Evolutionary conservation across 2,329 filamentous ascomycete genomes (phyloP).

Genomic region (Alternaria consortialis): DNA sequence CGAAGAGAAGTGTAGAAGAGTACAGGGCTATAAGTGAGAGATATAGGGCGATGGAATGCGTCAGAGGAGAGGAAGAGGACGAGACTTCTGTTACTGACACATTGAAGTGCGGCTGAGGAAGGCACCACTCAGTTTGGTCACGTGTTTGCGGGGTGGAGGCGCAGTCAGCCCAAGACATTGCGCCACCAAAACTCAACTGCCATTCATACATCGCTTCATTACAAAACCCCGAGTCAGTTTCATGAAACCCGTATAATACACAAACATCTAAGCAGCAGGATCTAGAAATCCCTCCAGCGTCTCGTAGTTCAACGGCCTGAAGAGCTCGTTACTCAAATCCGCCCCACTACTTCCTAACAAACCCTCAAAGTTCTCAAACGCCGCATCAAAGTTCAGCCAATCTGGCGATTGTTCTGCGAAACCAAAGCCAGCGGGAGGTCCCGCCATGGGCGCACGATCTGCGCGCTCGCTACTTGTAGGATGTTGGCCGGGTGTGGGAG

Average conservation of each 20-base stretch:
- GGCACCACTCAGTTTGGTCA: neutral
- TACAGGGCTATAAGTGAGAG: no score
- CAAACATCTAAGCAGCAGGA: constrained; percentile 25
- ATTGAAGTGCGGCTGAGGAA: neutral
- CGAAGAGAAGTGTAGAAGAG: no score
- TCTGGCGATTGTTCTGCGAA: constrained; percentile 49
- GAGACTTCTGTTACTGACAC: neutral
- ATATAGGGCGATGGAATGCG: no score
- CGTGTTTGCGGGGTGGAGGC: neutral
- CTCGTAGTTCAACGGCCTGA: constrained; percentile 50
- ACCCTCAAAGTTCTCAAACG: constrained; percentile 53
- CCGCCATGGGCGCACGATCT: constrained; percentile 36
- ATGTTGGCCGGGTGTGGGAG: constrained; percentile 46
- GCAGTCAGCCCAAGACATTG: neutral
- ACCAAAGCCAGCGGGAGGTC: constrained; percentile 33
- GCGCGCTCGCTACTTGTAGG: constrained; percentile 50
- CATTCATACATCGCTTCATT: neutral
- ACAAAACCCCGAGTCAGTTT: neutral
- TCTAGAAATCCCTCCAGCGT: constrained; percentile 45
- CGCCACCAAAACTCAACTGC: neutral
- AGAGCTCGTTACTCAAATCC: constrained; percentile 51
- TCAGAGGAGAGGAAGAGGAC: neutral
- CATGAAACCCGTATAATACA: neutral
- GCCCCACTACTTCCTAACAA: constrained; percentile 50
- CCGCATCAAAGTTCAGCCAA: constrained; percentile 52